Conservation (phyloP, 306 rosid species). For the Lathyrus aphaca region DNA sequence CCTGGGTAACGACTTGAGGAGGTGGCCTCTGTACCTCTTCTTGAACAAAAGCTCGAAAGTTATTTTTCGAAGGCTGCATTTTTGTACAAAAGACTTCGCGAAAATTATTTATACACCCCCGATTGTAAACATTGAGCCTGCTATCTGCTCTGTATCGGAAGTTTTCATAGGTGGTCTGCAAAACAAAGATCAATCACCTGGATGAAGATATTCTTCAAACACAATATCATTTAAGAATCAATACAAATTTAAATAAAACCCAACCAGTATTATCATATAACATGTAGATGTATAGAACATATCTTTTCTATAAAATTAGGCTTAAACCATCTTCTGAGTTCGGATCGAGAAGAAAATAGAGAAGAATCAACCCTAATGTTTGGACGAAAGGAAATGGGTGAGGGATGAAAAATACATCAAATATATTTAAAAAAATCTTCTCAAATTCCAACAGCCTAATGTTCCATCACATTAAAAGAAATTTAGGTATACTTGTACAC, state of each 20-base stretch:
- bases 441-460: constrained; percentile 12
- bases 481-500: not conserved
- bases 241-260: constrained; percentile 15
- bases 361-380: not conserved
- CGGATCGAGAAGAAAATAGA: constrained; percentile 15
- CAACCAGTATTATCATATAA: constrained; percentile 12
- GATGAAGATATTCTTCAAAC: constrained; percentile 31
- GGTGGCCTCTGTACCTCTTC: constrained; percentile 71
- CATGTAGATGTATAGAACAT: not conserved
- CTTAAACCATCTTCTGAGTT: constrained; percentile 7
- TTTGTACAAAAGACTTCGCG: constrained; percentile 81
- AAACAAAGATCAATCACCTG: constrained; percentile 27
- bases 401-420: not conserved
- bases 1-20: constrained; percentile 47
- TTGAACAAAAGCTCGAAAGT: constrained; percentile 73
- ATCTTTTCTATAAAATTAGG: constrained; percentile 1
- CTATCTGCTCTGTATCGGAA: constrained; percentile 79
- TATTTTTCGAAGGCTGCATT: constrained; percentile 78
- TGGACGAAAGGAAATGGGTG: not conserved
- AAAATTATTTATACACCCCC: constrained; percentile 75
- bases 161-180: constrained; percentile 94
- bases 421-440: not conserved
- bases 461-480: not conserved
- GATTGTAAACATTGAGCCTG: constrained; percentile 68
- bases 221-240: constrained; percentile 8